Conservation (phyloP, 305 asterid species). For the Lippia alba region DNA sequence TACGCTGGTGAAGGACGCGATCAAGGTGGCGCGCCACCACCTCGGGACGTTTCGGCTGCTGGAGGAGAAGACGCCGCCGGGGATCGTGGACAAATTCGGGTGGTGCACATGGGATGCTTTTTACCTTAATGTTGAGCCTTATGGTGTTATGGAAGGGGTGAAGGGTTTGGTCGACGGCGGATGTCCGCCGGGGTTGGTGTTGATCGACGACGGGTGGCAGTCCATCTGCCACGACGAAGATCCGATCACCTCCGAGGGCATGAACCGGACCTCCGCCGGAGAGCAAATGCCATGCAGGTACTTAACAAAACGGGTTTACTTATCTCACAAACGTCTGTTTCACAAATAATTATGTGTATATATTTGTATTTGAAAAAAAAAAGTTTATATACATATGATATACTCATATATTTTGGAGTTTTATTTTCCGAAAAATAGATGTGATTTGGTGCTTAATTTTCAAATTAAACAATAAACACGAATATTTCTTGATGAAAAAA, state of each 20-base stretch:
- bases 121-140: slow-evolving; percentile 84
- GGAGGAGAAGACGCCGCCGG: slow-evolving; percentile 92
- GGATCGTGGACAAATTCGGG: slow-evolving; percentile 89
- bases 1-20: slow-evolving; percentile 74
- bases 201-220: slow-evolving; percentile 97
- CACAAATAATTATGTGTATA: no score
- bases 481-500: no score
- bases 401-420: no score
- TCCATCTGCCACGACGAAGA: slow-evolving; percentile 92
- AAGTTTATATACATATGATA: no score
- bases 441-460: no score
- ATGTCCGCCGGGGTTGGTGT: slow-evolving; percentile 89
- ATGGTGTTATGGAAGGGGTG: slow-evolving; percentile 83
- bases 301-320: no score
- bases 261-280: slow-evolving; percentile 84
- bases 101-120: slow-evolving; percentile 99
- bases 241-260: slow-evolving; percentile 71
- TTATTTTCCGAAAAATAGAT: no score
- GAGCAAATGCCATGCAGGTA: slow-evolving; percentile 89
- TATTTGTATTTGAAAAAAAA: no score
- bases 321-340: no score
- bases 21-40: slow-evolving; percentile 74
- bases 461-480: no score
- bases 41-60: slow-evolving; percentile 76
- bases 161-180: slow-evolving; percentile 88